A percentile compares a stretch with the other conserved stretches of the same genome.
Evolutionary conservation across 257 asterid species (phyloP).

Genomic region (Cynanchum wilfordii): DNA sequence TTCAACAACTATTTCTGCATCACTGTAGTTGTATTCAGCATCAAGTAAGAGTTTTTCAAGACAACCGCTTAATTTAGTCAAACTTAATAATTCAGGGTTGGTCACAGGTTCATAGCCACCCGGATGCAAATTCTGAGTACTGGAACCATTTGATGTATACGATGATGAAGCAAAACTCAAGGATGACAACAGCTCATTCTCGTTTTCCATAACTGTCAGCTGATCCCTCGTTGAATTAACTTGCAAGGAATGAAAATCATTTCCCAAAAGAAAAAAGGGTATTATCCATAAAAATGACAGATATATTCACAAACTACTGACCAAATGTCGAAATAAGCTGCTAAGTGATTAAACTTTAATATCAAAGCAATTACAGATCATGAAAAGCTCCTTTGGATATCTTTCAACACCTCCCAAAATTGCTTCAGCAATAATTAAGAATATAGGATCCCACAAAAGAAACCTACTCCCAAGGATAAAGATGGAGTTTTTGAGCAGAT

Average conservation of each 20-base stretch:
- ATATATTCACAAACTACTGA: not conserved
- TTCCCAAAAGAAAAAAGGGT: slow-evolving; percentile 1
- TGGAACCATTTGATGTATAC: slow-evolving; percentile 51
- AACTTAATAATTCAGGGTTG: slow-evolving; percentile 49
- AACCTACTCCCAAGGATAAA: not conserved
- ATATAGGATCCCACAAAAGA: not conserved
- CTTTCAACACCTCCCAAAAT: not conserved
- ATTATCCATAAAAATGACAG: slow-evolving; percentile 8
- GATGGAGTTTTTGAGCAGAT: not conserved
- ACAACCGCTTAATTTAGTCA: slow-evolving; percentile 45
- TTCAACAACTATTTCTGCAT: slow-evolving; percentile 67
- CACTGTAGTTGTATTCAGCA: slow-evolving; percentile 57
- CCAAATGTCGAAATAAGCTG: not conserved
- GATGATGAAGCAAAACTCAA: slow-evolving; percentile 60
- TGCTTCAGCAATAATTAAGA: not conserved
- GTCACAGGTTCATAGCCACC: slow-evolving; percentile 33
- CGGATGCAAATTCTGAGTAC: slow-evolving; percentile 27
- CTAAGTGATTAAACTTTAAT: not conserved
- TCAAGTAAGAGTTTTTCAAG: slow-evolving; percentile 59
- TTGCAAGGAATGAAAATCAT: slow-evolving; percentile 7
- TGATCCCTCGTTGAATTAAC: slow-evolving; percentile 5
- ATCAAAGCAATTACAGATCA: not conserved
- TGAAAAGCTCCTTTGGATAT: not conserved
- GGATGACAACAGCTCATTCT: slow-evolving; percentile 49
- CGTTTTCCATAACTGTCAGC: slow-evolving; percentile 48